A percentile compares a stretch with the other conserved stretches of the same genome.
Evolutionary conservation across 1,284 basidiomycete species (phyloP).

Genomic region (Pseudozyma sp.): DNA sequence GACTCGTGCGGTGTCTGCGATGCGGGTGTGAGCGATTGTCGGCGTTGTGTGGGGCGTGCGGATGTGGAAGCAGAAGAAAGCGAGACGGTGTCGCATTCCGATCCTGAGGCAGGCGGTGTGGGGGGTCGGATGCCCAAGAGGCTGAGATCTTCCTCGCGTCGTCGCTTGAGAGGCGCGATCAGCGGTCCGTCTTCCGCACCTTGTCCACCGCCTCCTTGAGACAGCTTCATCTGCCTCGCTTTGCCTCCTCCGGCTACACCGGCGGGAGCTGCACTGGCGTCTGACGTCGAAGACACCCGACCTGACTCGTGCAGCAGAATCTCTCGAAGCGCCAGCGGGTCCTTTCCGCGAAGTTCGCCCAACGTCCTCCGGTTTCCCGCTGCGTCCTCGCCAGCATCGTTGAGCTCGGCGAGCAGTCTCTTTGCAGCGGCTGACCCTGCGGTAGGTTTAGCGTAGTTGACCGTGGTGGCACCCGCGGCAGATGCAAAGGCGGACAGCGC

Average conservation of each 20-base stretch:
- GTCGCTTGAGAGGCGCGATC: conserved; percentile 43
- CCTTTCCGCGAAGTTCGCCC: conserved; percentile 53
- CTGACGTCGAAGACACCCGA: conserved; percentile 24
- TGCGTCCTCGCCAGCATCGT: conserved; percentile 28
- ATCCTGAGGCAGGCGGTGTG: conserved; percentile 32
- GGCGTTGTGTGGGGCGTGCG: conserved; percentile 7
- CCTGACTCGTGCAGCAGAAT: conserved; percentile 46
- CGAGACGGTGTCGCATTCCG: conserved; percentile 30
- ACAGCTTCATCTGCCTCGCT: conserved; percentile 41
- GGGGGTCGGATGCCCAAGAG: conserved; percentile 31
- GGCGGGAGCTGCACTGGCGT: conserved; percentile 22
- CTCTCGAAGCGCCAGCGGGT: conserved; percentile 44
- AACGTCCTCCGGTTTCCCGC: conserved; percentile 29
- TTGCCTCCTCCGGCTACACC: conserved; percentile 50
- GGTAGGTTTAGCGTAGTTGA: conserved; percentile 39
- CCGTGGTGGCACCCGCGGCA: conserved; percentile 35
- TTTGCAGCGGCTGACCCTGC: conserved; percentile 26
- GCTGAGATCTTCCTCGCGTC: conserved; percentile 34
- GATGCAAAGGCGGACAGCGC: conserved; percentile 43
- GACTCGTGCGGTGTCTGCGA: conserved; percentile 30
- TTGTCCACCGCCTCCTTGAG: conserved; percentile 17
- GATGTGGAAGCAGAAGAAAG: conserved; percentile 29
- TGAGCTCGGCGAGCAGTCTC: conserved; percentile 29
- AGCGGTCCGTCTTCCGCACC: conserved; percentile 55
- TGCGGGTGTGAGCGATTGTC: conserved; percentile 19